Conservation (phyloP, 352 stramenopile species). For the Elongisporangium anandrum region DNA sequence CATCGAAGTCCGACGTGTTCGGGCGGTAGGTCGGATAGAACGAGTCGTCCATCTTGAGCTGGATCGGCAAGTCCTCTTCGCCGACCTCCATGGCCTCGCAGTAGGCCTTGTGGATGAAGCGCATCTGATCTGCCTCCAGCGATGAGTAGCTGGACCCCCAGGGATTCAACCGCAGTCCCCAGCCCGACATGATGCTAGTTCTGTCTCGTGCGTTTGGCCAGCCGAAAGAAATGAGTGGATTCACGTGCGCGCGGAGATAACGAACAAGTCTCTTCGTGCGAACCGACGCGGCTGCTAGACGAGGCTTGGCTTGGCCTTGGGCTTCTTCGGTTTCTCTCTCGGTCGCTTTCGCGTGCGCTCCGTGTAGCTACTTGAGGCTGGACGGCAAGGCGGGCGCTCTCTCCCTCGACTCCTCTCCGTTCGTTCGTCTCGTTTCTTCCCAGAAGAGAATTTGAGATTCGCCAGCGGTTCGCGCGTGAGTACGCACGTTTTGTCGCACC, state of each 20-base stretch:
- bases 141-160: constrained; percentile 82
- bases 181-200: constrained; percentile 53
- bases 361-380: background rate
- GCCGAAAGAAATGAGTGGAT: background rate
- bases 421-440: constrained; percentile 12
- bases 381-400: constrained; percentile 6
- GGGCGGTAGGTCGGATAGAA: constrained; percentile 77
- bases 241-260: background rate
- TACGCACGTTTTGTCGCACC: background rate
- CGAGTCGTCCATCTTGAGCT: constrained; percentile 83
- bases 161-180: constrained; percentile 80
- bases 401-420: constrained; percentile 9
- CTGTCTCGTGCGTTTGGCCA: background rate
- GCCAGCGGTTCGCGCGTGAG: background rate
- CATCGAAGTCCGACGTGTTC: constrained; percentile 76
- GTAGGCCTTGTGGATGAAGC: constrained; percentile 81
- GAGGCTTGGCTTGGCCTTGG: background rate
- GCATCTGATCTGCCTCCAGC: constrained; percentile 83
- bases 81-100: constrained; percentile 81
- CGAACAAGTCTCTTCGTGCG: background rate
- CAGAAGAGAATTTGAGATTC: background rate
- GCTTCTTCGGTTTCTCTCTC: background rate
- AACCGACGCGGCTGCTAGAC: background rate
- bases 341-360: background rate
- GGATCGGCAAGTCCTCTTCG: constrained; percentile 75